These are phyloP conservation scores for Porcisia hertigi DNA, from an alignment of 208 protist species.

Conservation along the genomic window DNA sequence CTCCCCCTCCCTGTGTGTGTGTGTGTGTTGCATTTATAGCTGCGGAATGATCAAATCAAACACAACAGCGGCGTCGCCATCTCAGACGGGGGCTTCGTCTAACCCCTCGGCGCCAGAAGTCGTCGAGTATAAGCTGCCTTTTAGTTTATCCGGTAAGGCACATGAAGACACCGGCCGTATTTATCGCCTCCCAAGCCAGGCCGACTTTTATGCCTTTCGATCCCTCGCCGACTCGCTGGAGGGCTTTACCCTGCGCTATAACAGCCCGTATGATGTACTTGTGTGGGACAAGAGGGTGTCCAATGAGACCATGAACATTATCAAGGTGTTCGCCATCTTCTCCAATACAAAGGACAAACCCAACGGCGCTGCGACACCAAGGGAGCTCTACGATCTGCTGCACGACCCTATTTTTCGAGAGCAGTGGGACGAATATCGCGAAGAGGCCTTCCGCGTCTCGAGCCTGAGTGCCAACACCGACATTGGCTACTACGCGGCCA, in stretches of 20 bases:
- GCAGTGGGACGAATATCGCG: slow-evolving; percentile 74
- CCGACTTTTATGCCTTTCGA: slow-evolving; percentile 71
- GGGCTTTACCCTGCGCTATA: slow-evolving; percentile 66
- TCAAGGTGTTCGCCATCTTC: slow-evolving; percentile 86
- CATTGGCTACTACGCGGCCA: slow-evolving; percentile 91
- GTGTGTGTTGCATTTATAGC: not conserved
- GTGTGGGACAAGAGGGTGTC: slow-evolving; percentile 76
- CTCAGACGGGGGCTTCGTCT: not conserved
- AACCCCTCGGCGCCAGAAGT: slow-evolving; percentile 8
- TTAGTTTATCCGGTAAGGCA: slow-evolving; percentile 47
- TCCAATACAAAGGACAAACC: slow-evolving; percentile 34
- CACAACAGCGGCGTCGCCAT: not conserved
- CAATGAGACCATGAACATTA: slow-evolving; percentile 71
- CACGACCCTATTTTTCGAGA: slow-evolving; percentile 84
- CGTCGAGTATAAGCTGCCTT: slow-evolving; percentile 67
- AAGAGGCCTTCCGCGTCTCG: slow-evolving; percentile 76
- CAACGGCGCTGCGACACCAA: slow-evolving; percentile 30
- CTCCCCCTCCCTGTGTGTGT: no score
- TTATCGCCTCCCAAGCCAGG: slow-evolving; percentile 61
- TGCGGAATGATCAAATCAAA: not conserved
- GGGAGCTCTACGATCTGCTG: slow-evolving; percentile 79
- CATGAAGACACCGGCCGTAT: slow-evolving; percentile 40
- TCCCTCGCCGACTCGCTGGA: slow-evolving; percentile 77
- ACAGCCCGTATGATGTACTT: slow-evolving; percentile 44
- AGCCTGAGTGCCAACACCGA: slow-evolving; percentile 75